Base-by-base conservation (phyloP, 2,329 filamentous ascomycete species). In the Sordariomycetes sp. region DNA sequence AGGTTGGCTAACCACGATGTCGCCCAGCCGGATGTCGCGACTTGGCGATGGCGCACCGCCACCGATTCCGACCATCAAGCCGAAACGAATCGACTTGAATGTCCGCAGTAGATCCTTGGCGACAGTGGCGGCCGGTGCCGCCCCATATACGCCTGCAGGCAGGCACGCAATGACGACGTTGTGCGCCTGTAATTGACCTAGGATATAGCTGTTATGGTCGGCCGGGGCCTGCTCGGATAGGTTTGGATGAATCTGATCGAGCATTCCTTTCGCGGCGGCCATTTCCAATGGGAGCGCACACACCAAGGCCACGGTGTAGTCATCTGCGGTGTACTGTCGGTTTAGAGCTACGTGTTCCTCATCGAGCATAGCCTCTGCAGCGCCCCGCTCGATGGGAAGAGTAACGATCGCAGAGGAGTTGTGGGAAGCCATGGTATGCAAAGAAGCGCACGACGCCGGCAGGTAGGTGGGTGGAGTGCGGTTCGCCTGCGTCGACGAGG, bases 281-380 rank as follows among this genome's bases (percentile, higher is more conserved):
- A 64, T 61, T 22, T 72, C 69, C 1, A 65, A 60, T 1, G 54
- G 56, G 0, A 71, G 34, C 0, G 69, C 67, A 51, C 65, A 70
- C 0, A 71, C 64, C 69, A 69, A 72, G 0, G 68, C 69, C 3
- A 72, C 59, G 0, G 66, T 69, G 34, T 69, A 71, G 14, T 60
- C 62, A 28, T 62, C 55, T 46, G n/a, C n/a, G n/a, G n/a, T n/a
- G n/a, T n/a, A n/a, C n/a, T n/a, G n/a, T n/a, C n/a, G n/a, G n/a
- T n/a, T n/a, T n/a, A n/a, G n/a, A n/a, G n/a, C n/a, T n/a, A n/a
- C n/a, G n/a, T n/a, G n/a, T n/a, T n/a, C n/a, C n/a, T n/a, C n/a
- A n/a, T n/a, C n/a, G n/a, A n/a, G n/a, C n/a, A n/a, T n/a, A n/a
- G n/a, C n/a, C n/a, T n/a, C n/a, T n/a, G n/a, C n/a, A n/a, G n/a